Base-by-base conservation (phyloP, 2,329 filamentous ascomycete genomes). In the Trichoderma lentiforme region DNA sequence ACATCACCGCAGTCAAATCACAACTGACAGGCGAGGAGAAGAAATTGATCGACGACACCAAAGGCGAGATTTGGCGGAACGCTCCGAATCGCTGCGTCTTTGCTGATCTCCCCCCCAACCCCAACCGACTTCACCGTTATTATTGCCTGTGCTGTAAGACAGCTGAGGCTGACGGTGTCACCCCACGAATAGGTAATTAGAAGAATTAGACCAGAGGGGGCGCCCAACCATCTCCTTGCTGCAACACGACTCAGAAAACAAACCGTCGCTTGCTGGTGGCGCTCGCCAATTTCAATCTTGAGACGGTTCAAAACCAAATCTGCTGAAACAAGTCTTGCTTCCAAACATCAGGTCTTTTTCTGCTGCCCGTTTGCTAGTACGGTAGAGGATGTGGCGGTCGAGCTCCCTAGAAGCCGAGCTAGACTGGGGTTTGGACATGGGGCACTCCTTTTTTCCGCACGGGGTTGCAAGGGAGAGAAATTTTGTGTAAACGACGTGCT, bases 21-120 rank as follows among this genome's bases (percentile, higher is more conserved):
- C 26, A 28, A n/a, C 15, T 15, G 26, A 24, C n/a, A 32, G 34
- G 21, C 21, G 34, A 70, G 39, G 43, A 70, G 57, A 70, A 62
- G 28, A 28, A 47, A 61, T 62, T 70, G 67, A 70, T 70, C 67
- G 67, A 28, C 67, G 39, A 24, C 39, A 39, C 57, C 57, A 53
- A 62, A 70, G 57, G 43, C 39, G 39, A 62, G 58, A 53, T 70
- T 70, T 70, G 67, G 67, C 67, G 67, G 67, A 62, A 70, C 57
- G 39, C 56, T 62, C 67, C 67, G 67, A 70, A 70, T 70, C 67
- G 67, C 67, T 51, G 67, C 57, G 67, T 36, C 67, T 70, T 70
- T 70, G 67, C 67, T 70, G 67, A 70, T 70, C 64, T 26, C 63
- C 53, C 65, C 24, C 36, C 30, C 8, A 39, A 39, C 18, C 57